Base-by-base conservation (phyloP, 352 stramenopile species). In the Aphanomyces euteiches region DNA sequence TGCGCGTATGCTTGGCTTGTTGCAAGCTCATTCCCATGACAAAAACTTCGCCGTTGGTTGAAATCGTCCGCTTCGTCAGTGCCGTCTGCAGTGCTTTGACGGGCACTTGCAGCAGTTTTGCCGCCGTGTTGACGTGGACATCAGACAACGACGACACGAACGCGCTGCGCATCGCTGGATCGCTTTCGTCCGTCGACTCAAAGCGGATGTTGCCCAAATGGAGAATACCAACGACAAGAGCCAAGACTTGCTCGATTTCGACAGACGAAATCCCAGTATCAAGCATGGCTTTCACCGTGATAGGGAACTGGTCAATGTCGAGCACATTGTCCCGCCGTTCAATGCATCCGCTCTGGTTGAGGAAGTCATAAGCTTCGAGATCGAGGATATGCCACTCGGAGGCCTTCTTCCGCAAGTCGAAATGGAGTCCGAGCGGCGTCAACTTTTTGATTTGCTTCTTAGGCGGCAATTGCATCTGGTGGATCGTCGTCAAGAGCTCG, bases 131-230 rank as follows among this genome's bases (percentile, higher is more conserved):
- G 54, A 92, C 89, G 43, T 87, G 79, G 8, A 75, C 53, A 15
- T 67, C 74, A 0, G 34, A 67, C 36, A 37, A 56, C 72, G 70
- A 38, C 45, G 2, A 38, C 12, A 63, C 37, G 47, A 54, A 63
- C 47, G 64, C 48, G 53, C 36, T 50, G 12, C 48, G 53, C 64
- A 63, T 63, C n/a, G 53, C 64, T 36, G 43, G 41, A 60, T 83
- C 59, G 39, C 17, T 56, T 17, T 67, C 59, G 56, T 66, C 47
- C 4, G 39, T 73, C 54, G 40, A 57, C 10, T 60, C 72, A 65
- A 97, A 96, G 21, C 77, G 59, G 21, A 96, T 74, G 61, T 98
- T 93, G 64, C 90, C 90, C 72, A 97, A 81, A 69, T 97, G 87
- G 21, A 97, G 66, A 58, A 97, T 80, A 5, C 85, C 89, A 17